Conservation (phyloP, 495 filamentous ascomycete species). For the Podospora anserina region DNA sequence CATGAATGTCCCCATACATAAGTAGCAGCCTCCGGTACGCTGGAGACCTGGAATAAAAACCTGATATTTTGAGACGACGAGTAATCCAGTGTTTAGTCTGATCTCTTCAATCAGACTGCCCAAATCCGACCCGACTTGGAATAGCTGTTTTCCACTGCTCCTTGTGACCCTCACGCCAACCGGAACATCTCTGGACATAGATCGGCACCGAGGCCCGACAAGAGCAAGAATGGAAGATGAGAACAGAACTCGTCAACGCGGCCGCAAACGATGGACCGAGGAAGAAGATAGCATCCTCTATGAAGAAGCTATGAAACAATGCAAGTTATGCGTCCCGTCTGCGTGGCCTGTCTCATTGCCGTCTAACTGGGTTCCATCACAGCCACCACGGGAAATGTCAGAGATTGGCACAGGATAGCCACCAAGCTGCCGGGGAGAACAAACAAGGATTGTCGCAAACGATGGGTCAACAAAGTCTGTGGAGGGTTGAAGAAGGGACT, state of each 20-base stretch:
- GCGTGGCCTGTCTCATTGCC: not conserved
- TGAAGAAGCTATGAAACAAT: conserved; percentile 9
- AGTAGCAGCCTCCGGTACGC: not conserved
- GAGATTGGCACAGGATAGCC: conserved; percentile 11
- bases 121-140: not conserved
- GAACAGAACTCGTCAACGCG: not conserved
- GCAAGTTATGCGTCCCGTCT: not conserved
- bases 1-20: not conserved
- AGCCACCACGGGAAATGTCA: conserved; percentile 1
- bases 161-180: not conserved
- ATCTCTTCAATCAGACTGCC: not conserved
- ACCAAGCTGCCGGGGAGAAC: conserved; percentile 8
- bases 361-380: not conserved
- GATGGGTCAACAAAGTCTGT: conserved; percentile 12
- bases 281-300: conserved; percentile 7
- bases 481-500: conserved; percentile 7
- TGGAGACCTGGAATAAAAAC: not conserved
- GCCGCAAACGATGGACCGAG: conserved; percentile 6
- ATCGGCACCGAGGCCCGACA: not conserved
- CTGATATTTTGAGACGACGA: not conserved
- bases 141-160: not conserved
- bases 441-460: conserved; percentile 11
- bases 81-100: not conserved
- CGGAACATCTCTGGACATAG: not conserved
- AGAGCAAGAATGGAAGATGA: not conserved